These are phyloP conservation scores for Leccinum insigne DNA, from an alignment of 1,284 basidiomycete species.

Conservation along the genomic window DNA sequence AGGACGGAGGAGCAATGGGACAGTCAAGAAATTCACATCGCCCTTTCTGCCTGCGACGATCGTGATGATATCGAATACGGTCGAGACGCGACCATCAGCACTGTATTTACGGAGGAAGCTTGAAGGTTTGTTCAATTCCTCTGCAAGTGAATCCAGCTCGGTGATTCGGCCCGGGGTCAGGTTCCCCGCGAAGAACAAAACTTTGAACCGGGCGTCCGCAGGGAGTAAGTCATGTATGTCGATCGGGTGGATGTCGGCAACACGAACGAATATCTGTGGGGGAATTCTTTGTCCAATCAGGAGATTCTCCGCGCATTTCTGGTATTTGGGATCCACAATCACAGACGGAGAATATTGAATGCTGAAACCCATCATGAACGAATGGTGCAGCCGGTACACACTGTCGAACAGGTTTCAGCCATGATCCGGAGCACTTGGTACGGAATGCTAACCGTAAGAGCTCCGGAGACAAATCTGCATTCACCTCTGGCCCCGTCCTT, in stretches of 20 bases:
- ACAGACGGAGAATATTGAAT: too few relatives aligned
- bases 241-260: constrained; percentile 56
- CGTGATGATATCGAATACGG: constrained; percentile 54
- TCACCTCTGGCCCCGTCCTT: constrained; percentile 1
- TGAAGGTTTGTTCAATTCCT: constrained; percentile 40
- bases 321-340: too few relatives aligned
- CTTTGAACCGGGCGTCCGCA: constrained; percentile 68
- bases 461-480: constrained; percentile 4
- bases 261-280: constrained; percentile 27
- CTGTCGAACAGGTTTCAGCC: neutral
- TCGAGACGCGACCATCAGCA: constrained; percentile 23
- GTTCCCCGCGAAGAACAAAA: constrained; percentile 68
- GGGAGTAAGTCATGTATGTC: constrained; percentile 70
- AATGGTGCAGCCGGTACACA: neutral
- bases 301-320: too few relatives aligned
- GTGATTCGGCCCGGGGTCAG: constrained; percentile 39
- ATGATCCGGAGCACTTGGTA: neutral
- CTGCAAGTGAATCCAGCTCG: constrained; percentile 40
- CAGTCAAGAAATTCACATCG: constrained; percentile 44
- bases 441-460: neutral
- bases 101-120: constrained; percentile 40
- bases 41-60: constrained; percentile 50
- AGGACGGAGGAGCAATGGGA: constrained; percentile 51
- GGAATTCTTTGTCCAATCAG: too few relatives aligned
- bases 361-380: constrained; percentile 57